Evolutionary conservation across 2,329 filamentous ascomycete species (phyloP), one percentile per base, ranked within the genome.

Genomic region (Nothophaeocryptopus gaeumannii): DNA sequence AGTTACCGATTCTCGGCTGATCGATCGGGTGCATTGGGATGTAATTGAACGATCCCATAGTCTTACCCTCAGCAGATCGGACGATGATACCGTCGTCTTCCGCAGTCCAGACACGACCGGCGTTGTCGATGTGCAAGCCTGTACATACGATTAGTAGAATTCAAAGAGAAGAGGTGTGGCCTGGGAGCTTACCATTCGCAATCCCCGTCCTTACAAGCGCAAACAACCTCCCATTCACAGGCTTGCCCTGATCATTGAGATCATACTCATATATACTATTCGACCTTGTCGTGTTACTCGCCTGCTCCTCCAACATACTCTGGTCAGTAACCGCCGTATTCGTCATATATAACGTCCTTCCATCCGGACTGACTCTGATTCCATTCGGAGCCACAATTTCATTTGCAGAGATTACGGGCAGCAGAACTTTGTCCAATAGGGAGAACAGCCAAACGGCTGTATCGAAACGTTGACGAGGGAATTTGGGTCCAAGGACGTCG

Each of bases 61-160:
- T 32, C 35, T 40, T 45, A 4, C 47, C 47, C 20, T 15, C 41
- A 13, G 40, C 14, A 7, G 26, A 39, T 16, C 47, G 32, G 9
- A 61, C 53, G 15, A 58, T 51, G 10, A 61, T 55, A 5, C 58
- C 60, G 29, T 61, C 60, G 16, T 40, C 45, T 39, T 62, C 60
- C 10, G 47, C 57, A 8, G 57, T 60, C 58, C 58, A 62, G 8
- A 62, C 54, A 7, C 58, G 41, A 5, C 57, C 60, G 8, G 35
- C 46, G 38, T 58, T 53, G 36, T 62, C 59, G 32, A 59, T 34
- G 37, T 61, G 53, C 9, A 61, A 45, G 8, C 37, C 37, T 39
- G 12, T 2, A 39, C n/a, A 15, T 11, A 26, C 20, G 20, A 26
- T 26, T 26, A 26, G 20, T 7, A 26, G 20, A 26, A 26, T 26